Evolutionary conservation across 495 filamentous ascomycete genomes (phyloP).

Genomic region (Xylaria cubensis): DNA sequence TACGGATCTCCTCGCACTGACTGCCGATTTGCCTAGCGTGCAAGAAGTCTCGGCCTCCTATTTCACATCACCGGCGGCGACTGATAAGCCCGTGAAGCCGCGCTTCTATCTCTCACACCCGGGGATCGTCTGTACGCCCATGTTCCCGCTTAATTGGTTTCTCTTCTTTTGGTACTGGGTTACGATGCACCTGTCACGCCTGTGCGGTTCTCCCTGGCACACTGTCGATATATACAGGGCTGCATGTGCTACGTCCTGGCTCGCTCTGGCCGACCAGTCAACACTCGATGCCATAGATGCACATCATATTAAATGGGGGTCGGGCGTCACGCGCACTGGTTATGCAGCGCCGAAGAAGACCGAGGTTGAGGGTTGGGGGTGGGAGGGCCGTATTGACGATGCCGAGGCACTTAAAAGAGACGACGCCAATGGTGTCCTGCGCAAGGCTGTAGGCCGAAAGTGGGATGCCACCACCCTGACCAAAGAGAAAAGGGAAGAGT

Average conservation of each 20-base stretch:
- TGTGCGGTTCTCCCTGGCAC: conserved; percentile 89
- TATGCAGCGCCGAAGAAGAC: conserved; percentile 67
- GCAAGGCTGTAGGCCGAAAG: conserved; percentile 58
- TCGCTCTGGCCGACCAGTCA: conserved; percentile 72
- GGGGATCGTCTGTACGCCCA: conserved; percentile 80
- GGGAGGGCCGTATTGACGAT: conserved; percentile 70
- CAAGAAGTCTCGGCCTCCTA: conserved; percentile 58
- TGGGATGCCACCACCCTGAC: conserved; percentile 65
- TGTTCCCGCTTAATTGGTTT: conserved; percentile 72
- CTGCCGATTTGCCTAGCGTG: conserved; percentile 69
- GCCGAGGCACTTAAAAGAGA: conserved; percentile 52
- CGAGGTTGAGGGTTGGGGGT: conserved; percentile 86
- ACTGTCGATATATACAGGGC: conserved; percentile 75
- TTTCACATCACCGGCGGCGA: conserved; percentile 38
- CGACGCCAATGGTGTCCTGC: conserved; percentile 34
- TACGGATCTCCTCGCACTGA: conserved; percentile 82
- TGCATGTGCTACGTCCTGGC: conserved; percentile 76
- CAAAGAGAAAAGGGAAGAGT: conserved; percentile 67
- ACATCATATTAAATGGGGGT: conserved; percentile 87
- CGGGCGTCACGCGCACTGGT: conserved; percentile 65
- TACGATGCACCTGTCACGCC: conserved; percentile 74
- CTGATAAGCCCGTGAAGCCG: conserved; percentile 38
- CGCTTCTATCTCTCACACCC: conserved; percentile 80
- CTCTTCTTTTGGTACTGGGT: conserved; percentile 64
- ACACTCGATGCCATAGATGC: conserved; percentile 62